Base-by-base conservation (phyloP, 2,329 filamentous ascomycete species). In the Trichocomaceae sp. region DNA sequence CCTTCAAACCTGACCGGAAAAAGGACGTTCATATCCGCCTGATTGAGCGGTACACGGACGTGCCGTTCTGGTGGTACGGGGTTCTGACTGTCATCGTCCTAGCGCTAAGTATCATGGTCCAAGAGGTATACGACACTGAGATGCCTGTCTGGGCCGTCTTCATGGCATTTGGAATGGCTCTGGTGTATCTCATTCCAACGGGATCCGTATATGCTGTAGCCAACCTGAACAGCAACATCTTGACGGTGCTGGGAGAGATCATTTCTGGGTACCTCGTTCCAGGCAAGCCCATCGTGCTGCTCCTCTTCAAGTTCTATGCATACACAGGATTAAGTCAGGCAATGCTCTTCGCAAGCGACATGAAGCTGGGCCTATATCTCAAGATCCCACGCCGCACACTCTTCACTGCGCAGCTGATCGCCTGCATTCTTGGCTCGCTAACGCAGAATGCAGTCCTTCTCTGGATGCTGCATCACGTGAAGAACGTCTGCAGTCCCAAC, bases 261-360 rank as follows among this genome's bases (percentile, higher is more conserved):
- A 71, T 75, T 20, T 71, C 69, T 1, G 72, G 72, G 1, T 74
- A 73, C 59, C 59, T 73, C 52, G 68, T 73, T 47, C 66, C 67
- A 46, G 72, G 72, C 5, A 67, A 65, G 48, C 71, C 72, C 0
- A 63, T 76, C 12, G 73, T 71, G 41, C 73, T 72, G 56, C 69
- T 75, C 71, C 62, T 70, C 3, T 73, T 73, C 63, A 75, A 75
- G 58, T 62, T 83, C 63, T 86, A 84, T 63, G 81, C 82, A 51
- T 84, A 84, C 65, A 78, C 84, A 46, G 80, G 77, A 68, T 82
- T 74, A 54, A 68, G 70, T 12, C 74, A 77, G 57, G 75, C 70
- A 0, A 68, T 77, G 33, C 73, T 70, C 37, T 79, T 77, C 53
- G 69, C 69, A 5, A 69, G 73, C 52, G 77, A 79, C 58, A 70